Evolutionary conservation across 805 yeast species (phyloP).

Genomic region (Clavispora vitiphila): DNA sequence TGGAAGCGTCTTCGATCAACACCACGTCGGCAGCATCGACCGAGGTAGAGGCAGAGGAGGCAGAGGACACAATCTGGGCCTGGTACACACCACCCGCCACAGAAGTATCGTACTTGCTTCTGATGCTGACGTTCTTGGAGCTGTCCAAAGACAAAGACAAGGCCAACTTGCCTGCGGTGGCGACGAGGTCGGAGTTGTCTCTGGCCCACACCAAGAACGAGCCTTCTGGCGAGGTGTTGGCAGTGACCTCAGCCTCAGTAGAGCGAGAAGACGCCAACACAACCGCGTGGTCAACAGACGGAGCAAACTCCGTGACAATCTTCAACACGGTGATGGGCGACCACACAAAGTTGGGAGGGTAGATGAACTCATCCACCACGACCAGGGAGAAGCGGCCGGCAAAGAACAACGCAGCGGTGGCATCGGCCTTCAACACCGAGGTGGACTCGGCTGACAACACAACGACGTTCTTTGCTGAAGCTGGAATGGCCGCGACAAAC

Average conservation of each 20-base stretch:
- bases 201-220: conserved; percentile 60
- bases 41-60: conserved; percentile 12
- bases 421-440: conserved; percentile 57
- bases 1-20: conserved; percentile 53
- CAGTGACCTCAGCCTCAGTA: conserved; percentile 21
- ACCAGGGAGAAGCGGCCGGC: conserved; percentile 36
- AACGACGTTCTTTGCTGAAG: conserved; percentile 52
- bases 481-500: conserved; percentile 58
- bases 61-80: conserved; percentile 49
- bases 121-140: conserved; percentile 45
- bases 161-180: conserved; percentile 60
- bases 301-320: conserved; percentile 41
- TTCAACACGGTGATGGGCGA: conserved; percentile 49
- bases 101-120: conserved; percentile 68
- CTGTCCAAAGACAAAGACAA: conserved; percentile 65
- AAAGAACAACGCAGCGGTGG: conserved; percentile 64
- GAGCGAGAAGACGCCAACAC: conserved; percentile 20
- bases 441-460: conserved; percentile 55
- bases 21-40: conserved; percentile 61
- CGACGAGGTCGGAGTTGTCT: conserved; percentile 54
- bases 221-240: conserved; percentile 41
- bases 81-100: conserved; percentile 72
- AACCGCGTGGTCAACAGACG: conserved; percentile 21
- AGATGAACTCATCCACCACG: conserved; percentile 47
- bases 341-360: conserved; percentile 51